Evolutionary conservation across 2,329 filamentous ascomycete genomes (phyloP).

Genomic region (Neopestalotiopsis clavispora): DNA sequence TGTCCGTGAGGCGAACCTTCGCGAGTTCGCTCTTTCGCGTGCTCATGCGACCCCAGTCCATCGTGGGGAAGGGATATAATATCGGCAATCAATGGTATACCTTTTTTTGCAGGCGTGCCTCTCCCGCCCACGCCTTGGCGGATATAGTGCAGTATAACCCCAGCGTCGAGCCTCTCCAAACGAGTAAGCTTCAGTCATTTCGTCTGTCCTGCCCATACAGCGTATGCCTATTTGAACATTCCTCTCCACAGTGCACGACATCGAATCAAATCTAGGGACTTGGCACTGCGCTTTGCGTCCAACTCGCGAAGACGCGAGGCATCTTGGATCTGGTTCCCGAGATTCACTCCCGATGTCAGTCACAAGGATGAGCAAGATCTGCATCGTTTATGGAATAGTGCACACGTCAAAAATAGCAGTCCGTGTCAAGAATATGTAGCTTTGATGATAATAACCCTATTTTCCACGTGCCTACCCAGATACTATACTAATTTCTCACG

Average conservation of each 20-base stretch:
- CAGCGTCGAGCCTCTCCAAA: neutral
- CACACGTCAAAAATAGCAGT: neutral
- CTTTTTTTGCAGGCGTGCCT: neutral
- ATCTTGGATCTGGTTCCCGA: neutral
- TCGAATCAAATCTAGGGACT: neutral
- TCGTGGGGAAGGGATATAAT: neutral
- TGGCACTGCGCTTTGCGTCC: neutral
- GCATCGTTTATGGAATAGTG: neutral
- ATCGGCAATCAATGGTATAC: neutral
- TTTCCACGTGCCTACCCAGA: neutral
- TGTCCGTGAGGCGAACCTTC: neutral
- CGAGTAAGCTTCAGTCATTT: neutral
- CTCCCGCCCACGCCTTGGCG: neutral
- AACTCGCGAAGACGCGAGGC: neutral
- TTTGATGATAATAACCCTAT: neutral
- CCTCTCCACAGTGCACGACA: neutral
- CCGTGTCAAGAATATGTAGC: neutral
- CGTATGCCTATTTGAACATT: neutral
- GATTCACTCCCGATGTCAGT: neutral
- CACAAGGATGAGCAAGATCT: neutral
- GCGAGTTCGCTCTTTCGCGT: neutral
- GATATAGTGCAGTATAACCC: slow-evolving; percentile 1
- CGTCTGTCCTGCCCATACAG: neutral
- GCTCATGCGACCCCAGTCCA: neutral
- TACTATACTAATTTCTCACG: neutral